Percentiles rank a stretch among this genome's conserved stretches.
Conservation (phyloP, 2,329 filamentous ascomycete species). For the Nannizziopsis arthrosporioides region DNA sequence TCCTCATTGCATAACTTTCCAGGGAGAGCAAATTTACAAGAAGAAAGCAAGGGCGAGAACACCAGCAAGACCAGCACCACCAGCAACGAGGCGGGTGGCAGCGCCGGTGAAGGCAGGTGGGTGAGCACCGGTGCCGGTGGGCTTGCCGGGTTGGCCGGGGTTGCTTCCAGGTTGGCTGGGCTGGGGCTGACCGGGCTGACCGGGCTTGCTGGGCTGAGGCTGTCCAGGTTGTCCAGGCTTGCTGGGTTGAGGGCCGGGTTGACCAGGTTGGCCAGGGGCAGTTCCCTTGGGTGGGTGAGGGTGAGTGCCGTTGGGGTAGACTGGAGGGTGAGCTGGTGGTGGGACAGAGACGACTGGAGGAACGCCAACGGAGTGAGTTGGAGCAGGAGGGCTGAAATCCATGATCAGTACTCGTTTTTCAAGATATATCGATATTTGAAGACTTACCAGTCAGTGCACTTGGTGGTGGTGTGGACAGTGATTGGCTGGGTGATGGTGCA, state of each 20-base stretch:
- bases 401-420: slow-evolving; percentile 9
- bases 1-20: background rate
- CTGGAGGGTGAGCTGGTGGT: slow-evolving; percentile 11
- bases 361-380: slow-evolving; percentile 19
- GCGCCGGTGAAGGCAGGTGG: slow-evolving; percentile 39
- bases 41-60: slow-evolving; percentile 41
- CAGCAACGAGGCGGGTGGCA: slow-evolving; percentile 38
- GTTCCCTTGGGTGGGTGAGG: slow-evolving; percentile 16
- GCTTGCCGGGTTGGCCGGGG: slow-evolving; percentile 12
- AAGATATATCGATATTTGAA: slow-evolving; percentile 1
- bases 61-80: slow-evolving; percentile 42
- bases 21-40: slow-evolving; percentile 26
- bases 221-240: slow-evolving; percentile 14
- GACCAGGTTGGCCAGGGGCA: slow-evolving; percentile 1
- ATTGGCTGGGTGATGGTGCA: slow-evolving; percentile 51
- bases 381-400: slow-evolving; percentile 8
- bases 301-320: slow-evolving; percentile 18
- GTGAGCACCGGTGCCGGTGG: slow-evolving; percentile 21
- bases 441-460: slow-evolving; percentile 33
- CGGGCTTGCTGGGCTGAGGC: too few species aligned
- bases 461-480: slow-evolving; percentile 42
- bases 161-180: too few species aligned
- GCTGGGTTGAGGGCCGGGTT: slow-evolving; percentile 14
- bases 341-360: slow-evolving; percentile 13
- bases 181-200: too few species aligned